A percentile compares a stretch with the other conserved stretches of the same genome.
Evolutionary conservation across 805 yeast species (phyloP).

Genomic region (Zygotorulaspora florentina): DNA sequence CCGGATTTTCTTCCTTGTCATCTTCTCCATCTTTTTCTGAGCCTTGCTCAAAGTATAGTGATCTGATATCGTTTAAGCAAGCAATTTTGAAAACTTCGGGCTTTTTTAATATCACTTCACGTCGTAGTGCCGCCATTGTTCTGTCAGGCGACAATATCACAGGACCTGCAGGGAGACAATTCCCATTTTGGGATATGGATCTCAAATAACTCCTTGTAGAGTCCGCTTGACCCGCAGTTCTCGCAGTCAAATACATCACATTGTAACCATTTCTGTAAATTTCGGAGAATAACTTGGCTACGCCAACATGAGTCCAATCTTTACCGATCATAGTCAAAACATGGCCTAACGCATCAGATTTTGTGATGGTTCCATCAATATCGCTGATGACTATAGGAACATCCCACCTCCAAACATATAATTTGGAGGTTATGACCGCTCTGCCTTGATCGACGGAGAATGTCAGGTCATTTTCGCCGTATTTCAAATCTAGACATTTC

Average conservation of each 20-base stretch:
- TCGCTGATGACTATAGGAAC: constrained; percentile 94
- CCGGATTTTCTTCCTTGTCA: constrained; percentile 16
- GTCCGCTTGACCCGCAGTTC: constrained; percentile 95
- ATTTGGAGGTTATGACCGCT: constrained; percentile 66
- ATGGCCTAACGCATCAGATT: constrained; percentile 96
- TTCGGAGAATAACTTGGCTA: constrained; percentile 86
- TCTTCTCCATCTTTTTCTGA: constrained; percentile 13
- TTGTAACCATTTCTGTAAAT: constrained; percentile 85
- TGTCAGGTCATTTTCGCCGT: constrained; percentile 73
- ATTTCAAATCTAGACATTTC: constrained; percentile 61
- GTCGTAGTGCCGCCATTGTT: constrained; percentile 87
- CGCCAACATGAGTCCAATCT: constrained; percentile 98
- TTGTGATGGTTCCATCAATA: constrained; percentile 96
- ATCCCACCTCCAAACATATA: constrained; percentile 77
- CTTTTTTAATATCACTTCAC: constrained; percentile 90
- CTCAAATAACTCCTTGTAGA: constrained; percentile 77
- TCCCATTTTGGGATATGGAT: constrained; percentile 73
- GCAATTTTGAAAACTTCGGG: constrained; percentile 99
- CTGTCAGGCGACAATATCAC: constrained; percentile 94
- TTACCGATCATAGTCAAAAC: constrained; percentile 88
- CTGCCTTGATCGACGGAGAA: constrained; percentile 82
- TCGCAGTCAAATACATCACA: constrained; percentile 86
- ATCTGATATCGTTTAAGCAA: constrained; percentile 79
- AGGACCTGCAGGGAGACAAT: constrained; percentile 79
- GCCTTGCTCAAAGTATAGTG: constrained; percentile 47